Evolutionary conservation across 73 alveolate genomes (phyloP).

Genomic region (Paramecium sexaurelia): DNA sequence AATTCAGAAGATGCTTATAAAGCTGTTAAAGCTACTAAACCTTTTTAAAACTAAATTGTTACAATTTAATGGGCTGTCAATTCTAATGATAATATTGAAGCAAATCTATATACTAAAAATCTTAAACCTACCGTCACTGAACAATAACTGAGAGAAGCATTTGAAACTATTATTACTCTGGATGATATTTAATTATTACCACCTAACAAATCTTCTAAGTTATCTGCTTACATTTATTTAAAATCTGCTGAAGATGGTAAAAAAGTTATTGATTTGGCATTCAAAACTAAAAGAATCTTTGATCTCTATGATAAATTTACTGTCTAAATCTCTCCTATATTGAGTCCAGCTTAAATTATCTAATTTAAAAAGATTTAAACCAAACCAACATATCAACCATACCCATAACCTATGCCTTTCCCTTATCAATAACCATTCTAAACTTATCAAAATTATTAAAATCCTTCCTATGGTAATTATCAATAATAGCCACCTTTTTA

Average conservation of each 20-base stretch:
- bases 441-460: neutral
- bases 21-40: neutral
- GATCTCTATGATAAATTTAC: slow-evolving; percentile 38
- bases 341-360: neutral
- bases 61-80: slow-evolving; percentile 3
- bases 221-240: slow-evolving; percentile 3
- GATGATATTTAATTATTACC: neutral
- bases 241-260: slow-evolving; percentile 54
- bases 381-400: neutral
- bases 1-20: slow-evolving; percentile 42
- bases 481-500: neutral
- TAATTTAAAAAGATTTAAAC: neutral
- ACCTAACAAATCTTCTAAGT: neutral
- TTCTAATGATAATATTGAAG: slow-evolving; percentile 32
- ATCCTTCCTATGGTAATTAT: slow-evolving; percentile 14
- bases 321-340: neutral
- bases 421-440: neutral
- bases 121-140: slow-evolving; percentile 32
- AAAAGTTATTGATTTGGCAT: slow-evolving; percentile 41
- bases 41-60: neutral
- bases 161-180: neutral
- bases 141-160: slow-evolving; percentile 30
- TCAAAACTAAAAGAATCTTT: slow-evolving; percentile 3
- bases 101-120: slow-evolving; percentile 37
- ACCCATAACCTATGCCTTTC: neutral